Evolutionary conservation across 441 rosid species (phyloP), one percentile per base, ranked within the genome.

Genomic region (Rhodomyrtus psidioides): DNA sequence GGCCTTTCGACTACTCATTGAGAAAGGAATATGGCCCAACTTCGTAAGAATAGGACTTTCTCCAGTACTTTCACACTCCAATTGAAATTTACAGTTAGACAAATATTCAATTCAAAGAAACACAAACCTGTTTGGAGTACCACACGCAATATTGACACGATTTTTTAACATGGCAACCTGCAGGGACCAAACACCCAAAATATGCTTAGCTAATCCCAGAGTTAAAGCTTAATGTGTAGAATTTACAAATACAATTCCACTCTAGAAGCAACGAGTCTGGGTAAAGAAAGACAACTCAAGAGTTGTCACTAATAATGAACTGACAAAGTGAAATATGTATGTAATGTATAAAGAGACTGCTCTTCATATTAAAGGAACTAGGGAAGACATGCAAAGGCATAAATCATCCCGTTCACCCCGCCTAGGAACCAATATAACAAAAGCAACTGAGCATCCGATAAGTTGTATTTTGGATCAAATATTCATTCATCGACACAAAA

Each of bases 121-220:
- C n/a, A 65, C 60, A 42, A 19, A 86, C 98, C 98, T 94, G 91
- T 91, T 96, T 76, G 98, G 99, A 81, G 98, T 96, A 81, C 99
- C 99, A 17, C 98, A 90, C 2, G 95, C 97, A 86, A 95, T 88
- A 90, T 95, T 96, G 21, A 93, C 98, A 56, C 98, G 95, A 57
- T 89, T 90, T 92, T 94, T 93, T 86, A 96, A 89, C 42, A 93
- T 84, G 39, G 94, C 82, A 7, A 95, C 95, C 98, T 95, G 93
- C 89, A 92, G 15, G 51, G 51, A 53, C 9, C 26, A 46, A 76
- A 85, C 13, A 84, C 46, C 6, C 53, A 70, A 53, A 54, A 9
- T 54, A 21, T 21, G 16, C 84, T 56, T 42, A 82, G 42, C 17
- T 19, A 65, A 30, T 83, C 28, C 28, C 62, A 12, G 6, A 70